Evolutionary conservation across 2,329 filamentous ascomycete genomes (phyloP).

Genomic region (Chaetothyriales sp.): DNA sequence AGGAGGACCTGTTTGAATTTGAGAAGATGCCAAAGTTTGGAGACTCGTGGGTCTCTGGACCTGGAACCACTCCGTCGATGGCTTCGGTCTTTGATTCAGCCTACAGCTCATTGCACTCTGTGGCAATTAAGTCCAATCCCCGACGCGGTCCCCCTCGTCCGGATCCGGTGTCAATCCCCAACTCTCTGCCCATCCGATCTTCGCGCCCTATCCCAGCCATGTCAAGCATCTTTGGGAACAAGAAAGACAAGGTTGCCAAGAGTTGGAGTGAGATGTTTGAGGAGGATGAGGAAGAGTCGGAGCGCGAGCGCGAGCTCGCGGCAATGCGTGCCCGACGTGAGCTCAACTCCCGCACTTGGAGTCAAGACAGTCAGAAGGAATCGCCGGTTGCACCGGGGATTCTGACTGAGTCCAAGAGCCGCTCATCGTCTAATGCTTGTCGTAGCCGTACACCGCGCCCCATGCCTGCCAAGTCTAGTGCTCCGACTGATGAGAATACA

Average conservation of each 20-base stretch:
- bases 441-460: conserved; percentile 38
- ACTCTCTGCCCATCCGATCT: conserved; percentile 53
- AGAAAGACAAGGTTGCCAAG: conserved; percentile 73
- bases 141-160: conserved; percentile 32
- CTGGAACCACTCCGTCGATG: conserved; percentile 62
- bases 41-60: conserved; percentile 63
- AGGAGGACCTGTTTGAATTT: conserved; percentile 75
- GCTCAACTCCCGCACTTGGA: conserved; percentile 63
- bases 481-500: conserved; percentile 53
- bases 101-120: conserved; percentile 67
- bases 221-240: conserved; percentile 62
- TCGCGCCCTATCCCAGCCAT: conserved; percentile 56
- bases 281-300: conserved; percentile 64
- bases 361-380: conserved; percentile 52
- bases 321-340: conserved; percentile 43
- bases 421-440: conserved; percentile 36
- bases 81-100: conserved; percentile 74
- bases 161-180: conserved; percentile 58
- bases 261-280: conserved; percentile 99
- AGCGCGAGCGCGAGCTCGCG: conserved; percentile 47
- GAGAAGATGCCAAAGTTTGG: conserved; percentile 37
- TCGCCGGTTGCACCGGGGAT: conserved; percentile 35
- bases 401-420: conserved; percentile 40
- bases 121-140: conserved; percentile 33
- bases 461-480: conserved; percentile 51